Percentiles rank a stretch among this genome's conserved stretches.
Evolutionary conservation across 2,329 filamentous ascomycete genomes (phyloP).

Genomic region (Aquanectria penicillioides): DNA sequence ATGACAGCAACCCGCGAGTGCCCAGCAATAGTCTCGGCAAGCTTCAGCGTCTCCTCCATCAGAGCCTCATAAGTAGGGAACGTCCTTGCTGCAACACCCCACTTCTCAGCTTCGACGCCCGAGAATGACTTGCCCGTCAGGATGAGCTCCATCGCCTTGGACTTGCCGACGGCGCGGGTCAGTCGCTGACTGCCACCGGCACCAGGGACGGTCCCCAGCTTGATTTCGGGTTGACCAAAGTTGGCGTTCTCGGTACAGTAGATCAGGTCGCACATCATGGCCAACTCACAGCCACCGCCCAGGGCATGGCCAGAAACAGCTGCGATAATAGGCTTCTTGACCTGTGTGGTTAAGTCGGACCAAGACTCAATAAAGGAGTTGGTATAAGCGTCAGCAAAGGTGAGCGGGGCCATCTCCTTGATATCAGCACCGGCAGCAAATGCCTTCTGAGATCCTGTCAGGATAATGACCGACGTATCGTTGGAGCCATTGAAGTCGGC

Average conservation of each 20-base stretch:
- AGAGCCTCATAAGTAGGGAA: conserved; percentile 85
- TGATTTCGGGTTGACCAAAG: conserved; percentile 98
- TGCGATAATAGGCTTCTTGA: conserved; percentile 95
- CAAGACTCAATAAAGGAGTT: conserved; percentile 94
- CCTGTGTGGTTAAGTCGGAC: conserved; percentile 82
- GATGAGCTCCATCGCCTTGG: conserved; percentile 90
- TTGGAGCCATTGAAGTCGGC: conserved; percentile 74
- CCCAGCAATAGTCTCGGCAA: conserved; percentile 88
- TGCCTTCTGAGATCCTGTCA: conserved; percentile 89
- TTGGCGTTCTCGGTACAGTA: conserved; percentile 89
- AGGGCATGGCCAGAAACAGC: conserved; percentile 95
- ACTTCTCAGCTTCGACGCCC: conserved; percentile 85
- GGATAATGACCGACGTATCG: conserved; percentile 78
- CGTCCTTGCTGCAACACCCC: conserved; percentile 87
- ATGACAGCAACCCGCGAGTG: conserved; percentile 89
- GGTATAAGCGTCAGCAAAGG: conserved; percentile 87
- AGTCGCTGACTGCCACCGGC: conserved; percentile 91
- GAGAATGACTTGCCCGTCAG: conserved; percentile 86
- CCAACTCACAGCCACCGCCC: conserved; percentile 94
- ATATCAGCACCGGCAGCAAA: conserved; percentile 98
- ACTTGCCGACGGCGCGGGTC: conserved; percentile 84
- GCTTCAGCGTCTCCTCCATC: conserved; percentile 82
- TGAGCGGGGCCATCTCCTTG: conserved; percentile 97
- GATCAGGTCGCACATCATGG: conserved; percentile 96
- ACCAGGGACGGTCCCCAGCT: conserved; percentile 90